Conservation (phyloP, 768 basidiomycete species). For the Mycena galopus region DNA sequence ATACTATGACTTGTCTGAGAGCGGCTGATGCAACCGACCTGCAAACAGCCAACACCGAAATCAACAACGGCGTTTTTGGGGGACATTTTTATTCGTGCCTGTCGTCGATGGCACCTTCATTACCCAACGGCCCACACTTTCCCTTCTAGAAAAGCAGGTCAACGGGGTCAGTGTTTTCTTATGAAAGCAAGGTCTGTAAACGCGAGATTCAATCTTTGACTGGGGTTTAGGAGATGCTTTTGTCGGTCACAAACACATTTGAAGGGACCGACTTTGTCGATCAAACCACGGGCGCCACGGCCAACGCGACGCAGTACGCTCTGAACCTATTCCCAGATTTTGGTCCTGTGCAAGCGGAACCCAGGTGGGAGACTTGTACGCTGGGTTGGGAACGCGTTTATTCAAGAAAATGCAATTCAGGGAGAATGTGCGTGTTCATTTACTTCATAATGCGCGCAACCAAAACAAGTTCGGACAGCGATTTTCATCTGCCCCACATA, state of each 20-base stretch:
- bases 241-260: slow-evolving; percentile 44
- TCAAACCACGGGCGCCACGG: slow-evolving; percentile 14
- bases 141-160: slow-evolving; percentile 42
- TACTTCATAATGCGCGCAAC: slow-evolving; percentile 17
- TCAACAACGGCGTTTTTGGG: slow-evolving; percentile 44
- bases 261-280: slow-evolving; percentile 48
- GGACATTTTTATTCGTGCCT: slow-evolving; percentile 42
- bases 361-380: slow-evolving; percentile 32
- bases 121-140: slow-evolving; percentile 46
- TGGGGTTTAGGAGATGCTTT: slow-evolving; percentile 38
- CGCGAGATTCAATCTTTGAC: slow-evolving; percentile 43
- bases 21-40: slow-evolving; percentile 37
- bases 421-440: slow-evolving; percentile 42
- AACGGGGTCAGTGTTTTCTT: slow-evolving; percentile 47
- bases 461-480: slow-evolving; percentile 29
- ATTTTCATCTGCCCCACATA: slow-evolving; percentile 54
- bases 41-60: slow-evolving; percentile 42
- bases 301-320: slow-evolving; percentile 37
- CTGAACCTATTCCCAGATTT: slow-evolving; percentile 42
- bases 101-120: slow-evolving; percentile 54
- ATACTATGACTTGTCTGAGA: slow-evolving; percentile 38
- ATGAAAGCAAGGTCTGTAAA: not conserved
- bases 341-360: slow-evolving; percentile 17
- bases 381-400: slow-evolving; percentile 28
- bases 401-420: slow-evolving; percentile 40